A percentile compares a stretch with the other conserved stretches of the same genome.
phyloP scores from a whole-genome alignment of 176 grass and related monocot genomes.

The Neostapfia colusana region DNA sequence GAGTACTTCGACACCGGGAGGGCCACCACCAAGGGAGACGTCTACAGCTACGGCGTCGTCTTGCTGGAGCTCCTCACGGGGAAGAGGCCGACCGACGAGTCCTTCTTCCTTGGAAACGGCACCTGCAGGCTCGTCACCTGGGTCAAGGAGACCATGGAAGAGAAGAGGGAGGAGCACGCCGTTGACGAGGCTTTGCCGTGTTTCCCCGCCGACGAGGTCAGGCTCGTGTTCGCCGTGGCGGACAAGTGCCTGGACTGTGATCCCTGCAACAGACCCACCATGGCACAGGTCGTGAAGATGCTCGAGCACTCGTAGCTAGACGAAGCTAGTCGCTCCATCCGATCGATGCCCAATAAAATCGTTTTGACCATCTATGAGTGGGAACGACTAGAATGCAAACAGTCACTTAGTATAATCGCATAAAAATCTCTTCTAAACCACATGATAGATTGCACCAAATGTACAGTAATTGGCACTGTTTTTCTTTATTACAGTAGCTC shows the following conservation, averaged over 20 bases:
- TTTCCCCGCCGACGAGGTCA: constrained; percentile 48
- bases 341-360: too few species aligned
- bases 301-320: too few species aligned
- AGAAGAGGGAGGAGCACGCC: constrained; percentile 64
- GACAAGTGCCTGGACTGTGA: constrained; percentile 74
- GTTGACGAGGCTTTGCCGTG: constrained; percentile 50
- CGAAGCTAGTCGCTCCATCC: too few species aligned
- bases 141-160: constrained; percentile 73
- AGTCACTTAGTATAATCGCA: too few species aligned
- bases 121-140: constrained; percentile 70
- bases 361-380: too few species aligned
- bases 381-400: too few species aligned
- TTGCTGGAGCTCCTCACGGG: constrained; percentile 80
- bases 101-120: constrained; percentile 79
- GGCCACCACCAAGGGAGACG: constrained; percentile 79
- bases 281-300: constrained; percentile 66
- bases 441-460: too few species aligned
- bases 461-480: too few species aligned
- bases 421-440: too few species aligned
- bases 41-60: constrained; percentile 87
- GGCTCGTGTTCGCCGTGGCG: constrained; percentile 53
- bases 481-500: too few species aligned
- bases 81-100: constrained; percentile 78
- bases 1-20: constrained; percentile 85
- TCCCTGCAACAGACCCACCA: constrained; percentile 58